Evolutionary conservation across 352 stramenopile species (phyloP), one percentile per base, ranked within the genome.

Genomic region (Pythium aristosporum): DNA sequence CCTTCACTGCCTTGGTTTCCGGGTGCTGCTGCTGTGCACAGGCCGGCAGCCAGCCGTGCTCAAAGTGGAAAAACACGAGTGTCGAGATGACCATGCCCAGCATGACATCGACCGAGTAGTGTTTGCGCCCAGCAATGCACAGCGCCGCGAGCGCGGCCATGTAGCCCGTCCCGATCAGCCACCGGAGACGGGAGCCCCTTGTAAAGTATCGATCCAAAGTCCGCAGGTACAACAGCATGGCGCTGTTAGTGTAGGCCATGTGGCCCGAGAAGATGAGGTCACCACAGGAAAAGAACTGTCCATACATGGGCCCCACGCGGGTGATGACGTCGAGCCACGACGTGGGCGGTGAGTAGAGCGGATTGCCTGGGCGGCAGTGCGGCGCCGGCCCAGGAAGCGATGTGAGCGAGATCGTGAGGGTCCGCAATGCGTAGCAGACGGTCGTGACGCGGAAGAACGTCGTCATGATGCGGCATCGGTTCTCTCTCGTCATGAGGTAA

Each of bases 231-330:
- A 79, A 56, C 50, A 82, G 61, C 52, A 79, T 58, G 7, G 75
- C 73, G 43, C 57, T 72, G 51, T 67, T 82, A 20, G 75, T 79
- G 69, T 79, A 80, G 7, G 72, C 71, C 62, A 77, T 77, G 61
- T 82, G 74, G 21, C 74, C 74, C 15, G 69, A 80, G 63, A 82
- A 82, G 37, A 82, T 74, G 41, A 82, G 68, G 54, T 82, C 75
- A 34, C 75, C 75, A 53, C 75, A 82, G 44, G 75, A 80, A 48
- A 72, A 73, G 57, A 73, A 71, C 23, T 77, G 63, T 32, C 71
- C 71, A 57, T 77, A 77, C 67, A 75, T 75, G 23, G 71, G 71
- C 2, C 71, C 71, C 5, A 77, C 67, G 39, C 66, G 65, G 7
- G 73, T 84, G 59, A 79, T 65, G 20, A 84, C 68, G 37, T 84